Conservation (phyloP, 768 basidiomycete genomes). For the Mrakia frigida region DNA sequence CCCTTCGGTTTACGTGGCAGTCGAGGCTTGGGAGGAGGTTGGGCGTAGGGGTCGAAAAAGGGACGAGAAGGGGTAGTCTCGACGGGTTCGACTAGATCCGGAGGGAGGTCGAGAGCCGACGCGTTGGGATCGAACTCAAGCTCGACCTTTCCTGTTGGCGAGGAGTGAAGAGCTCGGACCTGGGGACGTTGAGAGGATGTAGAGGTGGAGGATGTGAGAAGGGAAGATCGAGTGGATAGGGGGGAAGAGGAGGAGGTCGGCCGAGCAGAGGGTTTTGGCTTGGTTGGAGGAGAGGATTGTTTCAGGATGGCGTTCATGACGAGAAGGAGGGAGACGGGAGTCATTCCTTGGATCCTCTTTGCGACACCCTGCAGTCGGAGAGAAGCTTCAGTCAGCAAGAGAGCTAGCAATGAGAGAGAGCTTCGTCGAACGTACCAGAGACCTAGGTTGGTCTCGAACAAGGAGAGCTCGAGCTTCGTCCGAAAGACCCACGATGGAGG, state of each 20-base stretch:
- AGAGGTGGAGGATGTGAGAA: neutral
- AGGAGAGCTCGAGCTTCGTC: conserved; percentile 68
- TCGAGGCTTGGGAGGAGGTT: neutral
- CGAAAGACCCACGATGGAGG: conserved; percentile 61
- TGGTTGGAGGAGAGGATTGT: neutral
- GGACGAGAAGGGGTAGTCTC: neutral
- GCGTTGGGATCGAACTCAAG: neutral
- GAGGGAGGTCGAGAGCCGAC: conserved; percentile 9
- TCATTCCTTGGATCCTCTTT: conserved; percentile 90
- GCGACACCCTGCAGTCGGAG: conserved; percentile 63
- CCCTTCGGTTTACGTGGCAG: no score
- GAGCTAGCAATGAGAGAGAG: neutral
- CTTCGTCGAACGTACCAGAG: conserved; percentile 52
- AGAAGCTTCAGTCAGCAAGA: neutral
- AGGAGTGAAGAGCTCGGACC: neutral
- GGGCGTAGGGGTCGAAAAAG: neutral
- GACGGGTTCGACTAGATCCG: neutral
- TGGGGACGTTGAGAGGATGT: neutral
- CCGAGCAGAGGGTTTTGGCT: neutral
- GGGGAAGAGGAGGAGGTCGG: neutral
- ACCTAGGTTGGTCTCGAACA: conserved; percentile 57
- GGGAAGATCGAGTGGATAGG: neutral
- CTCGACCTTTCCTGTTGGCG: neutral
- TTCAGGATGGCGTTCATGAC: conserved; percentile 20
- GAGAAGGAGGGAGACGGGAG: conserved; percentile 50